Percentiles rank a stretch among this genome's conserved stretches.
Evolutionary conservation across 192 early-diverging fungal genomes (phyloP).

Genomic region (Podila clonocystis): DNA sequence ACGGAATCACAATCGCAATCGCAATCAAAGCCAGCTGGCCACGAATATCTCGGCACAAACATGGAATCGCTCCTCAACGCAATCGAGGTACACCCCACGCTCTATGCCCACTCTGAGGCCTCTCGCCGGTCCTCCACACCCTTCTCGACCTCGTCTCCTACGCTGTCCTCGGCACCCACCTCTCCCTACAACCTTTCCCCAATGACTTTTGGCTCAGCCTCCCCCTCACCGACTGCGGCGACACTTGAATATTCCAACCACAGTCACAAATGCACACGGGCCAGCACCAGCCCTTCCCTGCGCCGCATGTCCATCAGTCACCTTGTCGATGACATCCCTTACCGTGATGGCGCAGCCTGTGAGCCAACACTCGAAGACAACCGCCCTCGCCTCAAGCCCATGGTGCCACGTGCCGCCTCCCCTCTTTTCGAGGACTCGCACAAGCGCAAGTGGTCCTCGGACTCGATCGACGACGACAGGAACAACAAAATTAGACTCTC

Average conservation of each 20-base stretch:
- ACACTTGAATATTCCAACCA: neutral
- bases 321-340: constrained; percentile 25
- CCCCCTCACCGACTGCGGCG: neutral
- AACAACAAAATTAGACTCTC: constrained; percentile 58
- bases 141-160: neutral
- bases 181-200: constrained; percentile 2
- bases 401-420: neutral
- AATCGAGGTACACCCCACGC: constrained; percentile 42
- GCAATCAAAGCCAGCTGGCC: constrained; percentile 8
- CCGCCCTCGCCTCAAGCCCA: constrained; percentile 11
- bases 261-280: constrained; percentile 14
- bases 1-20: constrained; percentile 4
- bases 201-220: constrained; percentile 8
- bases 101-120: constrained; percentile 32
- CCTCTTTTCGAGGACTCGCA: constrained; percentile 18
- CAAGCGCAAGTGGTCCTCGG: constrained; percentile 53
- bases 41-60: constrained; percentile 40
- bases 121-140: constrained; percentile 23
- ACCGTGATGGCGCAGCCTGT: neutral
- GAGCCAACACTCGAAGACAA: neutral
- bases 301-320: constrained; percentile 48
- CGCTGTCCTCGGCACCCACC: constrained; percentile 16
- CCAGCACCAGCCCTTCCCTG: constrained; percentile 16
- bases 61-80: constrained; percentile 49
- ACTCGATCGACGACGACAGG: constrained; percentile 44